A percentile compares a stretch with the other conserved stretches of the same genome.
Evolutionary conservation across 2,329 filamentous ascomycete species (phyloP).

Genomic region (Trichoderma sp.): DNA sequence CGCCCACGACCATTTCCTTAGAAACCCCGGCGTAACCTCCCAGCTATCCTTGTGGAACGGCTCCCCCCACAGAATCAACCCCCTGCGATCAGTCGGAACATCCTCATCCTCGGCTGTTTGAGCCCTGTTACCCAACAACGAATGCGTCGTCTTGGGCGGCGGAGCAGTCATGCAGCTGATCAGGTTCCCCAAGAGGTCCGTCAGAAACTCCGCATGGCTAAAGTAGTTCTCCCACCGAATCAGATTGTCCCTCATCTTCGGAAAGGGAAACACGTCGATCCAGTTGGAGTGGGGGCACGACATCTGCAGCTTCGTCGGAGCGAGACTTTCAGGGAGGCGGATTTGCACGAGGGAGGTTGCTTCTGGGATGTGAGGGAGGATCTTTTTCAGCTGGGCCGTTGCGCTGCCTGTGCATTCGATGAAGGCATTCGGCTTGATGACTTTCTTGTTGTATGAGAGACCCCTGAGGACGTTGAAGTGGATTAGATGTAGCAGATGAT

Average conservation of each 20-base stretch:
- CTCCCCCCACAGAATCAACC: constrained; percentile 31
- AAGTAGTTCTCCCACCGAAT: constrained; percentile 40
- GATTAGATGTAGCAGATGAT: constrained; percentile 15
- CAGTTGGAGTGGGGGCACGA: constrained; percentile 41
- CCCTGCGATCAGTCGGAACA: not conserved
- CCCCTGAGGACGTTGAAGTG: constrained; percentile 16
- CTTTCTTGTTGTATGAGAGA: constrained; percentile 7
- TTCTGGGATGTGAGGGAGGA: not conserved
- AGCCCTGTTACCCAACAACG: not conserved
- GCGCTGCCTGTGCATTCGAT: not conserved
- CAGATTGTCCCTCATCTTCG: constrained; percentile 42
- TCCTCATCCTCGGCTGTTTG: not conserved
- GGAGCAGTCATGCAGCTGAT: not conserved
- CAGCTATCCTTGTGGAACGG: constrained; percentile 27
- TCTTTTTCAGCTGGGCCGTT: not conserved
- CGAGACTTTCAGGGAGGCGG: constrained; percentile 26
- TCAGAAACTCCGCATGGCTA: constrained; percentile 38
- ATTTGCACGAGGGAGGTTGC: not conserved
- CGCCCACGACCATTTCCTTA: constrained; percentile 28
- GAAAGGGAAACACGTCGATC: constrained; percentile 45
- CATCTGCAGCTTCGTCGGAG: constrained; percentile 43
- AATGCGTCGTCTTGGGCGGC: not conserved
- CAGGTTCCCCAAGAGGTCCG: constrained; percentile 23
- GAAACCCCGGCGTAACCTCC: constrained; percentile 30
- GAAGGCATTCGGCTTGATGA: not conserved